Percentiles rank a stretch among this genome's conserved stretches.
Evolutionary conservation across 495 filamentous ascomycete species (phyloP).

Genomic region (Talaromyces proteolyticus): DNA sequence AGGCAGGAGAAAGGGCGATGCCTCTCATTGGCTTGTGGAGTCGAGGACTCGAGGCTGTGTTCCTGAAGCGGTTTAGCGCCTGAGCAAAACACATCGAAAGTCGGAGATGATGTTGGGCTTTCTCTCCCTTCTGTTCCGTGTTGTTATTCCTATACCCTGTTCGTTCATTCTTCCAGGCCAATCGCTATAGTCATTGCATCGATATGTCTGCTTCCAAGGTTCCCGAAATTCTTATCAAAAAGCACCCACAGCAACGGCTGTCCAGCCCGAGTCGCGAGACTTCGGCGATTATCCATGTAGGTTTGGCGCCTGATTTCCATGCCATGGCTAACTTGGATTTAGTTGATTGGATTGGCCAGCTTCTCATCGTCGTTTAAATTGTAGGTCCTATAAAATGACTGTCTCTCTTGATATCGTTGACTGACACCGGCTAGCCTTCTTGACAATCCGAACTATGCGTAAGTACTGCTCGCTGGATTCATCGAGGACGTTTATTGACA

Average conservation of each 20-base stretch:
- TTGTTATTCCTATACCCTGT: background rate
- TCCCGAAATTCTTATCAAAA: constrained; percentile 16
- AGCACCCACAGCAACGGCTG: constrained; percentile 69
- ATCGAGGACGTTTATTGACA: constrained; percentile 17
- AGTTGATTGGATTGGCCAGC: constrained; percentile 56
- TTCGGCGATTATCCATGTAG: constrained; percentile 68
- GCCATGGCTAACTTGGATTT: constrained; percentile 18
- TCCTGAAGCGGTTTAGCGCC: no score
- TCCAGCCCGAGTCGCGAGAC: constrained; percentile 62
- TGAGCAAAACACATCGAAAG: no score
- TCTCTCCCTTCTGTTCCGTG: background rate
- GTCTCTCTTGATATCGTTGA: background rate
- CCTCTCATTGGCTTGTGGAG: no score
- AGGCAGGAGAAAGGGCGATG: no score
- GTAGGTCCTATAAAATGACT: constrained; percentile 21
- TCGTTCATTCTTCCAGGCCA: background rate
- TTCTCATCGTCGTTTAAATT: constrained; percentile 67
- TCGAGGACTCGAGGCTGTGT: no score
- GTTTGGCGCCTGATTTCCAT: constrained; percentile 1
- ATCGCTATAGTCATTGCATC: background rate
- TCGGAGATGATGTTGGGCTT: no score
- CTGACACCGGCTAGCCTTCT: constrained; percentile 25
- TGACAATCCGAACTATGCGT: constrained; percentile 41
- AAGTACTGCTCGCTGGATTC: constrained; percentile 21
- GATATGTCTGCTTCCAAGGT: constrained; percentile 9